phyloP scores from a whole-genome alignment of 768 basidiomycete species.

The Mrakia hoshinonis region DNA sequence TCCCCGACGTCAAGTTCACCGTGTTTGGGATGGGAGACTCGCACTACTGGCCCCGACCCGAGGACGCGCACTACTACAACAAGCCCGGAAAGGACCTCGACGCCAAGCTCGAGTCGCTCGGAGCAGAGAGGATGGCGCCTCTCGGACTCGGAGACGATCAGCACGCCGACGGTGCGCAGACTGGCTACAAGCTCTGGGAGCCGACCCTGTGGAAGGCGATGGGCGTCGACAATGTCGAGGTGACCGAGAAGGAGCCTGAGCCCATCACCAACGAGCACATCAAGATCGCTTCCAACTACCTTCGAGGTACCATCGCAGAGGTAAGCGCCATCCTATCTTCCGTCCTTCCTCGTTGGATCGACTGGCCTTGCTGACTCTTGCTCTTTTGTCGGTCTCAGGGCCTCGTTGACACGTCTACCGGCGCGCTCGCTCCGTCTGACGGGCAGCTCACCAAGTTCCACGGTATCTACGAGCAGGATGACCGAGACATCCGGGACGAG shows the following conservation, averaged over 20 bases:
- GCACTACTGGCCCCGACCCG: slow-evolving; percentile 96
- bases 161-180: slow-evolving; percentile 89
- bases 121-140: slow-evolving; percentile 60
- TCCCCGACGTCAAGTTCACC: slow-evolving; percentile 49
- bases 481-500: slow-evolving; percentile 96
- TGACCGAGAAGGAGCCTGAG: slow-evolving; percentile 86
- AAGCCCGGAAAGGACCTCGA: slow-evolving; percentile 88
- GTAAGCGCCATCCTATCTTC: neutral
- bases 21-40: slow-evolving; percentile 97
- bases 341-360: neutral
- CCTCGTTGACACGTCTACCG: slow-evolving; percentile 72
- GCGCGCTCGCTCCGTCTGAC: slow-evolving; percentile 82
- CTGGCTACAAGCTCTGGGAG: slow-evolving; percentile 96
- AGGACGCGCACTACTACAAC: slow-evolving; percentile 98
- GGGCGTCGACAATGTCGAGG: slow-evolving; percentile 79
- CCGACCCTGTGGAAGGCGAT: slow-evolving; percentile 84
- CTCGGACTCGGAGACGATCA: slow-evolving; percentile 93
- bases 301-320: slow-evolving; percentile 89
- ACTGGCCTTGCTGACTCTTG: neutral
- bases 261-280: slow-evolving; percentile 99
- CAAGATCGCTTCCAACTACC: slow-evolving; percentile 87
- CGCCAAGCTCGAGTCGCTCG: slow-evolving; percentile 64
- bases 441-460: slow-evolving; percentile 92
- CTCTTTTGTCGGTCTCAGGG: slow-evolving; percentile 44
- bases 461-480: slow-evolving; percentile 53